Evolutionary conservation across 1,284 basidiomycete species (phyloP).

Genomic region (Taiwanofungus camphoratus): DNA sequence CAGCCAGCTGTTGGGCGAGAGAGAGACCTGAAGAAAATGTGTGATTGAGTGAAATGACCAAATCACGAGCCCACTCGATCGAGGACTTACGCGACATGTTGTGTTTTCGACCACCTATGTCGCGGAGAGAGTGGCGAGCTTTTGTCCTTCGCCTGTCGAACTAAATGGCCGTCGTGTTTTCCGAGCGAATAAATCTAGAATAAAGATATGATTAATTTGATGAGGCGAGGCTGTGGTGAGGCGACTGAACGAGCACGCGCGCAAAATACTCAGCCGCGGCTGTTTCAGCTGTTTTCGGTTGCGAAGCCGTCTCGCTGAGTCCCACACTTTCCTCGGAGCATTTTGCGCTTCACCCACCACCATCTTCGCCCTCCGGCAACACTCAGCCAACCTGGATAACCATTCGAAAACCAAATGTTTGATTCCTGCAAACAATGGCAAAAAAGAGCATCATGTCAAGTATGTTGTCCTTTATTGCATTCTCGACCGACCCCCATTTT

Average conservation of each 20-base stretch:
- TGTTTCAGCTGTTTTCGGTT: slow-evolving; percentile 10
- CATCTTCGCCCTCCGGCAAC: slow-evolving; percentile 15
- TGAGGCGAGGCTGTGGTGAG: slow-evolving; percentile 8
- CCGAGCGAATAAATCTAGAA: slow-evolving; percentile 6
- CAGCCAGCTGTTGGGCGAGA: slow-evolving; percentile 78
- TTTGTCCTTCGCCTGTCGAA: not conserved
- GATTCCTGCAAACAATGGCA: slow-evolving; percentile 25
- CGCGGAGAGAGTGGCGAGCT: not conserved
- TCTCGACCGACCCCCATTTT: not conserved
- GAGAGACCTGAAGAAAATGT: slow-evolving; percentile 42
- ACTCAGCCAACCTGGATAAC: slow-evolving; percentile 27
- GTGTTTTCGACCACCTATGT: not conserved
- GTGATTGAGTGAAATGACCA: slow-evolving; percentile 1
- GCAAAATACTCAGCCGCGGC: slow-evolving; percentile 1
- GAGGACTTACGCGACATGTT: slow-evolving; percentile 10
- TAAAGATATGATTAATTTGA: slow-evolving; percentile 4
- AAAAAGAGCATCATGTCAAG: slow-evolving; percentile 28
- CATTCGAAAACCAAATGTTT: slow-evolving; percentile 25
- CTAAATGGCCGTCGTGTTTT: not conserved
- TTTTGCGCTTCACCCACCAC: slow-evolving; percentile 19
- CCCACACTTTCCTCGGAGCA: slow-evolving; percentile 12
- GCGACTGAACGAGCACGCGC: slow-evolving; percentile 6
- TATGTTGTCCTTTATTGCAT: slow-evolving; percentile 16
- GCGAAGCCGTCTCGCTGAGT: slow-evolving; percentile 9
- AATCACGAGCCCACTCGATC: not conserved